Conservation (phyloP, 441 rosid genomes). For the Bocquillonia castaneifolia region DNA sequence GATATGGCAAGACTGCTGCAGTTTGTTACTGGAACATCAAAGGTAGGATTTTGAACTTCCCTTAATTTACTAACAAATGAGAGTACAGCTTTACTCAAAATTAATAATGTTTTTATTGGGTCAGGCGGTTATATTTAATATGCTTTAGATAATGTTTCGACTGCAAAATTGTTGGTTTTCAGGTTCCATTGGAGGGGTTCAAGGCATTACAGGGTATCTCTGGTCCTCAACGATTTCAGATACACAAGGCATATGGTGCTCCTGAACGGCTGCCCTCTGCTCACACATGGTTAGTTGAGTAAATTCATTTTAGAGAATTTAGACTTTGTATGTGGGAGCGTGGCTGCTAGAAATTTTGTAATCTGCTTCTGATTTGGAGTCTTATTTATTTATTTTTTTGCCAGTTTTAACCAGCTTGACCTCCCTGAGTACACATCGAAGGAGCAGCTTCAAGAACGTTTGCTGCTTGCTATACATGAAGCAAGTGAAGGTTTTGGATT, state of each 20-base stretch:
- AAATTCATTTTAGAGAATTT: no score
- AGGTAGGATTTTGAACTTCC: constrained; percentile 51
- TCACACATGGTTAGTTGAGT: constrained; percentile 66
- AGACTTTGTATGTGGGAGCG: no score
- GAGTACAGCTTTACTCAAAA: background rate
- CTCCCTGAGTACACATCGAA: constrained; percentile 92
- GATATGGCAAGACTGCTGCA: constrained; percentile 92
- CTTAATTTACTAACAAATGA: background rate
- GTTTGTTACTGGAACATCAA: constrained; percentile 95
- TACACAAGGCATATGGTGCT: constrained; percentile 97
- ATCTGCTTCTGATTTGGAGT: no score
- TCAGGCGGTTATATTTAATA: background rate
- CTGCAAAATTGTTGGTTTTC: no score
- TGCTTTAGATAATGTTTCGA: no score
- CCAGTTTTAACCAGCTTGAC: constrained; percentile 95
- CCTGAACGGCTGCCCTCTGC: constrained; percentile 88
- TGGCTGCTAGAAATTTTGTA: background rate
- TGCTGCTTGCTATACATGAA: constrained; percentile 92
- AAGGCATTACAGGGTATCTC: constrained; percentile 96
- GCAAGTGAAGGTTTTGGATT: constrained; percentile 93
- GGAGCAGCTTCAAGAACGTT: constrained; percentile 78
- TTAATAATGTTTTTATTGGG: background rate
- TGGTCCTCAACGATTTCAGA: constrained; percentile 90
- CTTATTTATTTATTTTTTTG: no score
- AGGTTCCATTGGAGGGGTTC: constrained; percentile 97